These are phyloP conservation scores for Yamadazyma laniorum DNA, from an alignment of 805 yeast genomes.

Conservation along the genomic window DNA sequence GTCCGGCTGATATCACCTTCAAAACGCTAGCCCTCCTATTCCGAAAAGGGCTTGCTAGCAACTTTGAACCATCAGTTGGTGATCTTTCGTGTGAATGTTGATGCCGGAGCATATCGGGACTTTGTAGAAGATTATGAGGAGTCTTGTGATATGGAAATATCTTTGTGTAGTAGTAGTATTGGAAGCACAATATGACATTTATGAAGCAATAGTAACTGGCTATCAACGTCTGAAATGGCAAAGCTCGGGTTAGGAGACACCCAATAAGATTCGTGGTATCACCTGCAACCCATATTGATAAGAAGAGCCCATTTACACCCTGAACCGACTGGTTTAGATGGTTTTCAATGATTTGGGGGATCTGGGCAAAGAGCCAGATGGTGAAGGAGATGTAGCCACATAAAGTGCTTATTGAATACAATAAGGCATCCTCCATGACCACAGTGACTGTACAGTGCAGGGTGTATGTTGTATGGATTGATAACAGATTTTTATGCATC, in stretches of 20 bases:
- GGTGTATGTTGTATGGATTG: too few species aligned
- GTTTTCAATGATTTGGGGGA: slow-evolving; percentile 65
- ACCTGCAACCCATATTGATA: slow-evolving; percentile 37
- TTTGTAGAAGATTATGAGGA: slow-evolving; percentile 37
- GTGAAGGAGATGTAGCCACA: slow-evolving; percentile 37
- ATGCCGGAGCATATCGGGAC: slow-evolving; percentile 32
- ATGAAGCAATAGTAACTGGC: slow-evolving; percentile 72
- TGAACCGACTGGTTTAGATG: slow-evolving; percentile 40
- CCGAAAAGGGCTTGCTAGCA: background rate
- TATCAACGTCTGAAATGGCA: slow-evolving; percentile 74
- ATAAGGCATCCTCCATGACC: slow-evolving; percentile 1
- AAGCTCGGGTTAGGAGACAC: slow-evolving; percentile 70
- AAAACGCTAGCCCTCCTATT: slow-evolving; percentile 3
- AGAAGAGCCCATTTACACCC: slow-evolving; percentile 33
- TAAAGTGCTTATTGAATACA: background rate
- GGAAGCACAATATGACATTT: slow-evolving; percentile 66
- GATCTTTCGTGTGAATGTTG: slow-evolving; percentile 12
- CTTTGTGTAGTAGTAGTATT: slow-evolving; percentile 67
- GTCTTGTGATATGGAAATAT: slow-evolving; percentile 40
- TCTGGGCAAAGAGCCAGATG: slow-evolving; percentile 70
- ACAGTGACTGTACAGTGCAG: too few species aligned
- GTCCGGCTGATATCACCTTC: slow-evolving; percentile 7
- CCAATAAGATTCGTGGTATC: slow-evolving; percentile 57
- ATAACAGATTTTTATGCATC: slow-evolving; percentile 7
- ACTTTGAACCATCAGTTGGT: slow-evolving; percentile 20